Conservation (phyloP, 1,139 yeast species). For the Sugiyamaella neomexicana region DNA sequence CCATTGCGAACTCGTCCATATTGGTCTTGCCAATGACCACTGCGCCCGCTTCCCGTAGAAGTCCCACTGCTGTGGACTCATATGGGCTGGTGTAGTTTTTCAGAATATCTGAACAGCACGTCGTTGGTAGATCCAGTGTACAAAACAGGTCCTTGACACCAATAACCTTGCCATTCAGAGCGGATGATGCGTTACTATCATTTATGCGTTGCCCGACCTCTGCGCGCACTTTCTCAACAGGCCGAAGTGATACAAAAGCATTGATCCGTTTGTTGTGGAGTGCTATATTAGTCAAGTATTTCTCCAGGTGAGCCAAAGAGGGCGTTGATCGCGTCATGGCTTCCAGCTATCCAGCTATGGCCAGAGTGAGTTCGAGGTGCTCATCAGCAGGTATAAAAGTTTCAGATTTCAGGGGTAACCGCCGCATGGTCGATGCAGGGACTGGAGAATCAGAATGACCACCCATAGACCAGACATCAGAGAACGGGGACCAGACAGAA, state of each 20-base stretch:
- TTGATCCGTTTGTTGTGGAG: constrained; percentile 36
- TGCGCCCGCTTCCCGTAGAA: constrained; percentile 55
- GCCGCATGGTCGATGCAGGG: no score
- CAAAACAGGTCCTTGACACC: constrained; percentile 80
- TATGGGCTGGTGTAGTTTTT: constrained; percentile 66
- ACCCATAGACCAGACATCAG: no score
- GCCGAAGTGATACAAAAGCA: constrained; percentile 38
- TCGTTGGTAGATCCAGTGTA: constrained; percentile 62
- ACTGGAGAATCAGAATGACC: no score
- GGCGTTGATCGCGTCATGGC: constrained; percentile 2
- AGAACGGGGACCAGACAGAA: no score
- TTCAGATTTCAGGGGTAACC: no score
- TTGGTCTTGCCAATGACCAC: constrained; percentile 79
- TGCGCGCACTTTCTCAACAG: constrained; percentile 21
- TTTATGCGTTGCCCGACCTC: constrained; percentile 19
- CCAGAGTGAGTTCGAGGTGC: not conserved
- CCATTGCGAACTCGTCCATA: constrained; percentile 98
- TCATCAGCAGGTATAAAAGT: no score
- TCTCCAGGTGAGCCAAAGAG: constrained; percentile 26
- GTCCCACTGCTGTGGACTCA: constrained; percentile 68
- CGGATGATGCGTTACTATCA: not conserved
- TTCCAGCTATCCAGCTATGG: no score
- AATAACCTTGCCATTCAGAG: constrained; percentile 37
- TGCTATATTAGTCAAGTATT: constrained; percentile 33
- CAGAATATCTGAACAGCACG: constrained; percentile 67